Percentiles rank a stretch among this genome's conserved stretches.
Conservation (phyloP, 441 rosid genomes). For the Rhodomyrtus psidioides region DNA sequence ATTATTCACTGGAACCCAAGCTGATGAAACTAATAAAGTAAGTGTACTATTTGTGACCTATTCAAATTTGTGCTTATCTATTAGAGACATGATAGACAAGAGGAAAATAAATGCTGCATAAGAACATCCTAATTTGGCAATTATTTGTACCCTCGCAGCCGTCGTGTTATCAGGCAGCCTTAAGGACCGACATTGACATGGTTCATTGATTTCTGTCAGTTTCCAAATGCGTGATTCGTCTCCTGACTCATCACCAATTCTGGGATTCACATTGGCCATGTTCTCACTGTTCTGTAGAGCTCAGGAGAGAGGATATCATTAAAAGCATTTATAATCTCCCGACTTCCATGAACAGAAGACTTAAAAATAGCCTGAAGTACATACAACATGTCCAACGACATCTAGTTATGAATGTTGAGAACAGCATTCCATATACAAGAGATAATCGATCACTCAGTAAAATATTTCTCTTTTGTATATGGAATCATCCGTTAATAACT, state of each 20-base stretch:
- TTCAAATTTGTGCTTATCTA: not conserved
- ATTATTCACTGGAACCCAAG: not conserved
- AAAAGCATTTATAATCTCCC: not conserved
- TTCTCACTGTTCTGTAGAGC: constrained; percentile 39
- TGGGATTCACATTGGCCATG: constrained; percentile 52
- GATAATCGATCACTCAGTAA: not conserved
- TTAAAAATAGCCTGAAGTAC: not conserved
- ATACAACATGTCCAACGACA: fast-evolving
- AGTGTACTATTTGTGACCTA: not conserved
- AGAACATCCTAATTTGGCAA: not conserved
- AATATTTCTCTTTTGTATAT: not conserved
- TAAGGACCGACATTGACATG: constrained; percentile 64
- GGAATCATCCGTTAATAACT: not conserved
- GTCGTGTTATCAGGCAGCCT: constrained; percentile 56
- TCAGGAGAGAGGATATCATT: not conserved
- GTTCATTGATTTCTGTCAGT: no score
- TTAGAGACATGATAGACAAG: not conserved
- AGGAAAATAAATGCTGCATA: not conserved
- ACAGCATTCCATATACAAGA: not conserved
- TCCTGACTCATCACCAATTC: constrained; percentile 47
- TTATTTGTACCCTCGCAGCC: constrained; percentile 39
- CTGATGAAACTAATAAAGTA: not conserved
- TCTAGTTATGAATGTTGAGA: not conserved
- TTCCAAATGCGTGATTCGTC: constrained; percentile 52
- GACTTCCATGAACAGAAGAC: not conserved